Conservation (phyloP, 352 stramenopile species). For the Phytophthora citrophthora region DNA sequence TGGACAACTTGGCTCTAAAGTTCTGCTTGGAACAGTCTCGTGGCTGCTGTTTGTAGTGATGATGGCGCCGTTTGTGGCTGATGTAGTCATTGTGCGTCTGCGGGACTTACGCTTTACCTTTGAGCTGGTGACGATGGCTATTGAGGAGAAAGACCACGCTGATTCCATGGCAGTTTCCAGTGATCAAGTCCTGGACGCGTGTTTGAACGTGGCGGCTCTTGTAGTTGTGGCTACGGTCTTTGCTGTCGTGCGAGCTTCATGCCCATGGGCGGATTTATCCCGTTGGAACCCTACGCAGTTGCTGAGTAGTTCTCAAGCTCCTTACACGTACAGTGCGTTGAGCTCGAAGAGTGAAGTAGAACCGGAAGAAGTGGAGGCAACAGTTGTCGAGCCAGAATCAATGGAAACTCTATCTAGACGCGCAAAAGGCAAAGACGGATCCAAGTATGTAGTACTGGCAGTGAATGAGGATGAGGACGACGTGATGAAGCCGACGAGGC, state of each 20-base stretch:
- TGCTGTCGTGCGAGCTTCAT: constrained; percentile 3
- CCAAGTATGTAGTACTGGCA: neutral
- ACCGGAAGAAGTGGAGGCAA: neutral
- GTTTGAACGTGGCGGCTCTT: neutral
- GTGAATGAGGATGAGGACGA: neutral
- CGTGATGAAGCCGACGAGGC: neutral
- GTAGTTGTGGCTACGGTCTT: constrained; percentile 15
- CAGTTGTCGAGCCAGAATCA: neutral
- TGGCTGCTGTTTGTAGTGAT: constrained; percentile 18
- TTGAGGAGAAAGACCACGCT: constrained; percentile 18
- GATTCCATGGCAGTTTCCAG: constrained; percentile 13
- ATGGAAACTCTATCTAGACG: neutral
- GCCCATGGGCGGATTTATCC: constrained; percentile 8
- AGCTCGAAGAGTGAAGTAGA: neutral
- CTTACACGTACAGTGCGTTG: neutral
- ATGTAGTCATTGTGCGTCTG: constrained; percentile 23
- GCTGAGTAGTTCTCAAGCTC: neutral
- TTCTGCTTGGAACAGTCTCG: constrained; percentile 1
- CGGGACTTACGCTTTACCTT: constrained; percentile 27
- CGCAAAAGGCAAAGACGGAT: neutral
- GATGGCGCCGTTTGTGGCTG: constrained; percentile 19
- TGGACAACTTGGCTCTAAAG: neutral
- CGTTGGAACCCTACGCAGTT: constrained; percentile 13
- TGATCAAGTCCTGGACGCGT: neutral
- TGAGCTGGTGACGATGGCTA: constrained; percentile 26